Conservation (phyloP, 2,329 filamentous ascomycete genomes). For the Aureobasidium sp. region DNA sequence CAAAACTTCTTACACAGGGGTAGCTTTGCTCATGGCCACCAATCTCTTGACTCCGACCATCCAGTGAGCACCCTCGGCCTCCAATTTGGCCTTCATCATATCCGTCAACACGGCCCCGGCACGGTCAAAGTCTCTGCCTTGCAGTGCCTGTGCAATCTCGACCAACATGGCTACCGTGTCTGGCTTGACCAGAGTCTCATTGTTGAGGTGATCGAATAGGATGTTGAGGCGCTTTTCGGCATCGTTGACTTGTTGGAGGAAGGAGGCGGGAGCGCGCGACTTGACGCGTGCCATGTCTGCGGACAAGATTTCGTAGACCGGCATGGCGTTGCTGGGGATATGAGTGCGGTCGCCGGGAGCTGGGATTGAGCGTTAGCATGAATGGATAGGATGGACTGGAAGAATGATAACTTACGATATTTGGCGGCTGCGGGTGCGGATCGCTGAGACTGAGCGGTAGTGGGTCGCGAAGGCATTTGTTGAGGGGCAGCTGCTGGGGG, state of each 20-base stretch:
- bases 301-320: slow-evolving; percentile 72
- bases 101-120: slow-evolving; percentile 39
- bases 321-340: slow-evolving; percentile 69
- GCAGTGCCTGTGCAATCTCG: slow-evolving; percentile 43
- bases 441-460: slow-evolving; percentile 44
- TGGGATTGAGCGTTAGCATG: slow-evolving; percentile 20
- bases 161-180: slow-evolving; percentile 65
- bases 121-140: slow-evolving; percentile 38
- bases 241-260: slow-evolving; percentile 83
- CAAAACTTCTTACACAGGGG: slow-evolving; percentile 18
- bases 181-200: slow-evolving; percentile 78
- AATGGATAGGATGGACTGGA: too few species aligned
- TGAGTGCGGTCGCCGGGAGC: slow-evolving; percentile 72
- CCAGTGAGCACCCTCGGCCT: slow-evolving; percentile 43
- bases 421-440: slow-evolving; percentile 51
- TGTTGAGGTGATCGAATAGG: slow-evolving; percentile 96
- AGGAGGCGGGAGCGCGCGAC: slow-evolving; percentile 74
- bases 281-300: slow-evolving; percentile 86
- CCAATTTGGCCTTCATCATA: slow-evolving; percentile 42
- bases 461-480: slow-evolving; percentile 32
- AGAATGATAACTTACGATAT: slow-evolving; percentile 52
- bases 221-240: slow-evolving; percentile 88
- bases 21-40: slow-evolving; percentile 34
- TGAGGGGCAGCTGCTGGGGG: slow-evolving; percentile 23
- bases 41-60: slow-evolving; percentile 38